Evolutionary conservation across 768 basidiomycete species (phyloP).

Genomic region (Astraeus odoratus): DNA sequence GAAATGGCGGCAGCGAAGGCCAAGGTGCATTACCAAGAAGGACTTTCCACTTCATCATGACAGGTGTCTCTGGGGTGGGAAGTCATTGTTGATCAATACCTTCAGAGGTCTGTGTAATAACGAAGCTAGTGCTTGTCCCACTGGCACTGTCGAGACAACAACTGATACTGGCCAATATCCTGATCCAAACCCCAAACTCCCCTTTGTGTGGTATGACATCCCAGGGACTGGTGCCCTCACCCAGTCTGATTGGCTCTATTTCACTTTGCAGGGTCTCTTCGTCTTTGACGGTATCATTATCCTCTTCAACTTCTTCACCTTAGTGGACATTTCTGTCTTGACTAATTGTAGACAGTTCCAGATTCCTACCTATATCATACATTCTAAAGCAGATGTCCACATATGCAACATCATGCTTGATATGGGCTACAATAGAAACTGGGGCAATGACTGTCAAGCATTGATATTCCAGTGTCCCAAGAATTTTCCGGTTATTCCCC

Average conservation of each 20-base stretch:
- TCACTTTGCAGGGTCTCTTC: slow-evolving; percentile 21
- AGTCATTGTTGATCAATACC: slow-evolving; percentile 25
- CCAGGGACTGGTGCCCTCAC: slow-evolving; percentile 22
- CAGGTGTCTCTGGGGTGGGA: slow-evolving; percentile 21
- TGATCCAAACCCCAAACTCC: slow-evolving; percentile 13
- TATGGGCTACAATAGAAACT: slow-evolving; percentile 6
- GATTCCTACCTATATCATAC: slow-evolving; percentile 12
- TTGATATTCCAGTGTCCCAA: too few species aligned
- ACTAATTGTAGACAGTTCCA: slow-evolving; percentile 9
- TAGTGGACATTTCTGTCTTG: slow-evolving; percentile 10
- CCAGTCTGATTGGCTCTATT: slow-evolving; percentile 21
- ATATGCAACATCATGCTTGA: slow-evolving; percentile 11
- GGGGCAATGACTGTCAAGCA: neutral
- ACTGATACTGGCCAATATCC: slow-evolving; percentile 12
- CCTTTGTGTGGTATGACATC: slow-evolving; percentile 23
- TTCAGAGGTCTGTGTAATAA: slow-evolving; percentile 18
- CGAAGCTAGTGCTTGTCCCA: slow-evolving; percentile 13
- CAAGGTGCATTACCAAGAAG: slow-evolving; percentile 11
- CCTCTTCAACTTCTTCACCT: slow-evolving; percentile 12
- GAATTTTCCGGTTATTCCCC: too few species aligned
- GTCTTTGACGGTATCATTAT: slow-evolving; percentile 14
- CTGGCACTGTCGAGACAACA: slow-evolving; percentile 21
- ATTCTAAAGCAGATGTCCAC: slow-evolving; percentile 14
- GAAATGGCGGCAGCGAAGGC: slow-evolving; percentile 7
- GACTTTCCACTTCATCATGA: slow-evolving; percentile 22